Evolutionary conservation across 176 grass and related monocot species (phyloP), one percentile per base, ranked within the genome.

Genomic region (Luzula sylvatica): DNA sequence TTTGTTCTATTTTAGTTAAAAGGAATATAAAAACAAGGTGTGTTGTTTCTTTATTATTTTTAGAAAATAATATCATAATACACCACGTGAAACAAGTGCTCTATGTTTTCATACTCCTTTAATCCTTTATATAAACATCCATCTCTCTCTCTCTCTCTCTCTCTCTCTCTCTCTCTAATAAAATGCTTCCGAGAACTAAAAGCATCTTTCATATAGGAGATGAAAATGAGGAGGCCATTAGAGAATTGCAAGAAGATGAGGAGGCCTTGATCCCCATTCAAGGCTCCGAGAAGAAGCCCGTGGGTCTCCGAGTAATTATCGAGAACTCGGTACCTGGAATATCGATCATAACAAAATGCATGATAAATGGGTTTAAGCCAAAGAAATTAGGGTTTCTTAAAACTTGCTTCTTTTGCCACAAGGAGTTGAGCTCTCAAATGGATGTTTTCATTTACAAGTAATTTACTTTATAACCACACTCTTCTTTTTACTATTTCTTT

Each of bases 381-480:
- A 8, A 15, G 16, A 47, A 46, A n/a, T 38, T 72, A 1, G 68
- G 69, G 42, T 87, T 94, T 56, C 19, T 94, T 15, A 83, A 87
- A 58, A 2, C 20, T 67, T 94, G 87, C 62, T 73, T 58, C 55
- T 62, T 73, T 53, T 94, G 87, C 68, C 61, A 76, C 29, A 80
- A 35, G 63, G 62, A 65, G 54, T 59, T 94, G 24, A 57, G 47
- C 52, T 57, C 49, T 48, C 40, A 53, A 44, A 80, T 72, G 87
- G 82, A 94, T 74, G 67, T 87, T 12, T 94, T 83, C 29, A 74
- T 94, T 38, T 87, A 87, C 64, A 94, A 78, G 86, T 89, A 73
- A 75, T 26, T 58, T 22, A 1, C 3, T 8, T 7, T 23, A 15
- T 43, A n/a, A n/a, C n/a, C 19, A 43, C 3, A 26, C 15, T 69